These are phyloP conservation scores for Stemphylium lycopersici DNA, from an alignment of 2,329 filamentous ascomycete genomes.

Conservation along the genomic window DNA sequence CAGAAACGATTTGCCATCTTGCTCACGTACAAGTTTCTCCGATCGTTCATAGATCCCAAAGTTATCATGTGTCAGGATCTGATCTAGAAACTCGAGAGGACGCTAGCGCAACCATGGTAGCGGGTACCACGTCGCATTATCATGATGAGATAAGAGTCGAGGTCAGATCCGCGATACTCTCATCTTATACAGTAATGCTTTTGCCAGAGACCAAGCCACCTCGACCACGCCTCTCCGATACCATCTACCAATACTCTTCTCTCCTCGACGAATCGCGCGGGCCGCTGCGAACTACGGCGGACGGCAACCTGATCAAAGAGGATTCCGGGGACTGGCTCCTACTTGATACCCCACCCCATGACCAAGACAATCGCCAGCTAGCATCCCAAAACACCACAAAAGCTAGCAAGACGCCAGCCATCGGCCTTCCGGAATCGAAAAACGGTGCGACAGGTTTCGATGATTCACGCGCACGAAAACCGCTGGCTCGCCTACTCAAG, in stretches of 20 bases:
- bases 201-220: neutral
- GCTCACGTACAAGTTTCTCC: too few species aligned
- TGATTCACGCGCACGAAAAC: slow-evolving; percentile 4
- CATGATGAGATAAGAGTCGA: too few species aligned
- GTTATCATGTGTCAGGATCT: too few species aligned
- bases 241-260: neutral
- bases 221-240: slow-evolving; percentile 1
- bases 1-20: too few species aligned
- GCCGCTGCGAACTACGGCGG: slow-evolving; percentile 5
- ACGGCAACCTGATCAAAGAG: slow-evolving; percentile 12
- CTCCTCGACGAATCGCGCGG: slow-evolving; percentile 4
- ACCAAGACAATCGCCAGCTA: neutral
- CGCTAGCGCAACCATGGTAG: too few species aligned
- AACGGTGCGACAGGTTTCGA: slow-evolving; percentile 17
- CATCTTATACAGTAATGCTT: neutral
- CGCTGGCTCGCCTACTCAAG: neutral
- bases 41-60: too few species aligned
- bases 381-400: neutral
- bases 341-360: slow-evolving; percentile 7
- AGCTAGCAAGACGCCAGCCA: neutral
- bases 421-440: slow-evolving; percentile 12
- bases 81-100: too few species aligned
- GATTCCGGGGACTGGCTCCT: slow-evolving; percentile 15
- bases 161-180: too few species aligned
- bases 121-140: too few species aligned